Percentiles rank a stretch among this genome's conserved stretches.
phyloP scores from a whole-genome alignment of 305 asterid genomes.

The Plantago lanceolata region DNA sequence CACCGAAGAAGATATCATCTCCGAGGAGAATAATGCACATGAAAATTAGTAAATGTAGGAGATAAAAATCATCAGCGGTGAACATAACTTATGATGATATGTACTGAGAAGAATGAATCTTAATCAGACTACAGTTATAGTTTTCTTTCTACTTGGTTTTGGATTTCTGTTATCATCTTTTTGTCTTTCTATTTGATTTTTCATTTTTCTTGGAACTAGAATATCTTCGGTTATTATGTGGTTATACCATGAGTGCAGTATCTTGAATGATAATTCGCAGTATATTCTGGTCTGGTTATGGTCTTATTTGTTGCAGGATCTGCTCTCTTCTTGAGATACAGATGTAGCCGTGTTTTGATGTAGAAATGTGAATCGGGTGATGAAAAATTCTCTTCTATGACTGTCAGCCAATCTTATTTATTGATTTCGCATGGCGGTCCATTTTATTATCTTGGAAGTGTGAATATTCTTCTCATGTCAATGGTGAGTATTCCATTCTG shows the following conservation, averaged over 20 bases:
- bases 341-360: not conserved
- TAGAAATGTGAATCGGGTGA: not conserved
- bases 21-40: slow-evolving; percentile 34
- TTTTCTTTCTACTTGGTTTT: not conserved
- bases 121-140: slow-evolving; percentile 18
- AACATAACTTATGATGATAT: slow-evolving; percentile 13
- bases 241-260: slow-evolving; percentile 26
- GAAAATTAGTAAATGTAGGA: slow-evolving; percentile 29
- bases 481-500: too few relatives aligned
- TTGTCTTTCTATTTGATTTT: slow-evolving; percentile 1
- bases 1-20: slow-evolving; percentile 31
- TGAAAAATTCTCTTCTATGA: too few relatives aligned
- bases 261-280: slow-evolving; percentile 29
- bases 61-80: slow-evolving; percentile 31
- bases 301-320: not conserved
- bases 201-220: slow-evolving; percentile 18
- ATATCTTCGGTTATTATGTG: not conserved
- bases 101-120: slow-evolving; percentile 24
- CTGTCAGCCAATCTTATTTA: too few relatives aligned
- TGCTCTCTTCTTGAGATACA: not conserved
- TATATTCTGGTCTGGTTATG: slow-evolving; percentile 9
- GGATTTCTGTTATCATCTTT: slow-evolving; percentile 18
- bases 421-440: too few relatives aligned
- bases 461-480: too few relatives aligned
- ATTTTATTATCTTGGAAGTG: too few relatives aligned